These are phyloP conservation scores for Sugiyamaella japonica DNA, from an alignment of 1,139 yeast species.

Conservation along the genomic window DNA sequence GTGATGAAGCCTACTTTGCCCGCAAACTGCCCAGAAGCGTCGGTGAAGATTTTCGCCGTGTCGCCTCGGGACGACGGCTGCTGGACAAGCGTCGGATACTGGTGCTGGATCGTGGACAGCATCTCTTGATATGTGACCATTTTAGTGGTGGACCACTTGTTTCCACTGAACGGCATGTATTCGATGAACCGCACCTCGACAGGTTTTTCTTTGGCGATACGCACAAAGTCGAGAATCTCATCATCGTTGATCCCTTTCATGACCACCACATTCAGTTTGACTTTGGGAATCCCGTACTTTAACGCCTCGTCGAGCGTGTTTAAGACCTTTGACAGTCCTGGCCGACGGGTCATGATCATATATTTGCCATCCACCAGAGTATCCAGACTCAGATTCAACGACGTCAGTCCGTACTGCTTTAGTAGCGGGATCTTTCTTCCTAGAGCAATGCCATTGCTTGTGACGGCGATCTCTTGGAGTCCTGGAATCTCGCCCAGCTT, in stretches of 20 bases:
- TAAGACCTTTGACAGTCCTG: constrained; percentile 48
- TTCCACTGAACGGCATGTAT: constrained; percentile 57
- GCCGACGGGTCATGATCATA: constrained; percentile 49
- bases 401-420: constrained; percentile 46
- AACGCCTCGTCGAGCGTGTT: constrained; percentile 47
- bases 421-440: constrained; percentile 48
- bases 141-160: constrained; percentile 49
- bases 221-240: constrained; percentile 49
- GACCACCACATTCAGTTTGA: constrained; percentile 51
- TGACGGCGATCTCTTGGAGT: constrained; percentile 49
- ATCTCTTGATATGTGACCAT: constrained; percentile 49
- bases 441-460: constrained; percentile 52
- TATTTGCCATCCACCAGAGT: constrained; percentile 52
- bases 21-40: constrained; percentile 40
- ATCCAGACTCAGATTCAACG: constrained; percentile 49
- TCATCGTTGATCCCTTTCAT: constrained; percentile 53
- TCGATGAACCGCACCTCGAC: constrained; percentile 54
- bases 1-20: constrained; percentile 53
- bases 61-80: constrained; percentile 45
- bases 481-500: constrained; percentile 44
- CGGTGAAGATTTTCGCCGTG: constrained; percentile 47
- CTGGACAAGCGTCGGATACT: constrained; percentile 32
- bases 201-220: constrained; percentile 42
- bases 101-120: constrained; percentile 35
- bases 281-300: constrained; percentile 45